Conservation (phyloP, 2,329 filamentous ascomycete genomes). For the Metarhizium rileyi region DNA sequence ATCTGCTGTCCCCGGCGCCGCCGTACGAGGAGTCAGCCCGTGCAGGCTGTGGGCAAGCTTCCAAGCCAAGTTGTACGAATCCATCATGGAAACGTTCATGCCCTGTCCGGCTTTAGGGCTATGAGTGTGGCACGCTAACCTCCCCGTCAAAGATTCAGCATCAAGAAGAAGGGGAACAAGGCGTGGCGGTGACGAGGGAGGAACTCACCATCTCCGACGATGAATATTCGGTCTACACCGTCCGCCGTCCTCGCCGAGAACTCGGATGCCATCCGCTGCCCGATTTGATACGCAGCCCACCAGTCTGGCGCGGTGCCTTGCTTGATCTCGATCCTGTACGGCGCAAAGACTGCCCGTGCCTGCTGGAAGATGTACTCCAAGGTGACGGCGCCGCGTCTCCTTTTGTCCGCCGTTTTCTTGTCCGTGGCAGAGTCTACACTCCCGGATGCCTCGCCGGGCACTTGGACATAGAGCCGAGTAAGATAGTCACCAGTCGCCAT, state of each 20-base stretch:
- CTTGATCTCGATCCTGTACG: conserved; percentile 31
- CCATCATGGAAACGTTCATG: background rate
- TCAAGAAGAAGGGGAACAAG: no score
- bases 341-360: conserved; percentile 33
- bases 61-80: conserved; percentile 1
- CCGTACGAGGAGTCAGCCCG: conserved; percentile 23
- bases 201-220: background rate
- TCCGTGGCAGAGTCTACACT: background rate
- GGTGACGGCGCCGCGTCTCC: conserved; percentile 5
- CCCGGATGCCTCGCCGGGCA: conserved; percentile 2
- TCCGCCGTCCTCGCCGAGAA: background rate
- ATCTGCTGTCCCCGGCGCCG: conserved; percentile 30
- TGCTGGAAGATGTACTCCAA: conserved; percentile 47
- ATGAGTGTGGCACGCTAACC: conserved; percentile 1
- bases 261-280: background rate
- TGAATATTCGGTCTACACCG: background rate
- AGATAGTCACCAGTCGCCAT: conserved; percentile 10
- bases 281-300: conserved; percentile 2
- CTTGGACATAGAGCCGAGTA: conserved; percentile 15
- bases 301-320: conserved; percentile 9
- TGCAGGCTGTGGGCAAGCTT: background rate
- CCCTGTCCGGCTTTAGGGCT: conserved; percentile 1
- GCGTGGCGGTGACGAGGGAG: no score
- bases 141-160: no score
- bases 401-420: conserved; percentile 4